Base-by-base conservation (phyloP, 192 early-diverging fungal species). In the Coemansia sp. region DNA sequence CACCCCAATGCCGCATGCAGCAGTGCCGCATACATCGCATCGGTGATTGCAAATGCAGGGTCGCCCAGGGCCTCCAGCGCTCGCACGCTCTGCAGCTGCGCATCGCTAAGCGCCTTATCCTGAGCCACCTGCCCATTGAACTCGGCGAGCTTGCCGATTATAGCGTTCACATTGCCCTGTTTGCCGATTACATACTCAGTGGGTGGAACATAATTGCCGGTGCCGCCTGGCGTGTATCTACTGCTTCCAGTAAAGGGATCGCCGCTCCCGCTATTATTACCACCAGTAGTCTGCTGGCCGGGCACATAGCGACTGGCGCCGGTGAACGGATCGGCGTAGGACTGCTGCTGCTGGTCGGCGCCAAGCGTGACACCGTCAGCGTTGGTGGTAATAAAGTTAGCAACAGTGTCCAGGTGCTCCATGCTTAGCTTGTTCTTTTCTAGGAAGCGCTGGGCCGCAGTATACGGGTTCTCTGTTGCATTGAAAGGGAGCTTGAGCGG, bases 401-500 rank as follows among this genome's bases (percentile, higher is more conserved):
- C 98, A 36, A 99, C 89, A 60, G 95, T 88, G 53, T 99, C 98
- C 65, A 98, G 67, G 59, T 89, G 95, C 8, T 82, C 88, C 72
- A 91, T 89, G 19, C 87, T 67, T 1, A 99, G 81, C 53, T 94
- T 87, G 59, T 99, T 74, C 25, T 81, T 71, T 65, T 84, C 75
- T 29, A 99, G 84, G 63, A 99, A 99, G 25, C 86, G 72, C 70
- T 98, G 95, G 6, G 98, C 98, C 1, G 93, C 92, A 40, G 80
- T 64, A 75, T 92, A 99, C 1, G 95, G 94, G 75, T 99, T 98
- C 52, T 97, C 95, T 0, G 86, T 82, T 1, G 83, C 82, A 75
- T 99, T 98, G 75, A 90, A 99, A 28, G 96, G 98, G 13, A 99
- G 83, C 69, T 98, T 96, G 7, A 98, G 74, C 15, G 88, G 85